Evolutionary conservation across 106 monocot species (phyloP).

Genomic region (Dendrobium chrysotoxum): DNA sequence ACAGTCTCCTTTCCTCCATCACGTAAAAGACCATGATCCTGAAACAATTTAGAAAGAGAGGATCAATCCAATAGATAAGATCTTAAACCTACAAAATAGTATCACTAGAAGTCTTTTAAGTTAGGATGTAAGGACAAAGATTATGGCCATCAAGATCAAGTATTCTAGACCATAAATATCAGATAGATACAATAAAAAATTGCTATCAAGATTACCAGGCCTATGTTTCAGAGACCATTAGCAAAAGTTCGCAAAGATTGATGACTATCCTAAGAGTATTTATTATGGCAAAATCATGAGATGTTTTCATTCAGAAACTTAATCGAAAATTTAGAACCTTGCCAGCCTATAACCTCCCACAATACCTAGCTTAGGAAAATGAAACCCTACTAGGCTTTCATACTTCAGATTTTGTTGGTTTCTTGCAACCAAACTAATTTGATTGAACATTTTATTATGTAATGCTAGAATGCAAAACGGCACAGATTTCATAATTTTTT

Average conservation of each 20-base stretch:
- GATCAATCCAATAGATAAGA: background rate
- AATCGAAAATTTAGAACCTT: background rate
- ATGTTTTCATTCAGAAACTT: background rate
- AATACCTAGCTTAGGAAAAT: background rate
- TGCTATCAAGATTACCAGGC: background rate
- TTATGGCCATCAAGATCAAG: background rate
- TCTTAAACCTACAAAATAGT: background rate
- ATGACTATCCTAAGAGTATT: background rate
- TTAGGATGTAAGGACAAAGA: background rate
- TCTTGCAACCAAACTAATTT: background rate
- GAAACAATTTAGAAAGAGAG: background rate
- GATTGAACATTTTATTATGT: background rate
- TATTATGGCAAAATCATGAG: background rate
- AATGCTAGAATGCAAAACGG: no score
- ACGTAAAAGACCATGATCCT: slow-evolving; percentile 91
- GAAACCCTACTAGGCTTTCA: background rate
- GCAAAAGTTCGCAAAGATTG: background rate
- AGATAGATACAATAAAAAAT: background rate
- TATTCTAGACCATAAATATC: background rate
- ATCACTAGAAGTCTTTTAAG: background rate
- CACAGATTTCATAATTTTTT: no score
- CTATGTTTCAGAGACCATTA: background rate
- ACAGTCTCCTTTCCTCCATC: slow-evolving; percentile 71
- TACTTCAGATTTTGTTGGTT: background rate
- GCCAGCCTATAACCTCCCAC: background rate